A percentile compares a stretch with the other conserved stretches of the same genome.
Conservation (phyloP, 2,329 filamentous ascomycete genomes). For the Colletotrichum lindemuthianum region DNA sequence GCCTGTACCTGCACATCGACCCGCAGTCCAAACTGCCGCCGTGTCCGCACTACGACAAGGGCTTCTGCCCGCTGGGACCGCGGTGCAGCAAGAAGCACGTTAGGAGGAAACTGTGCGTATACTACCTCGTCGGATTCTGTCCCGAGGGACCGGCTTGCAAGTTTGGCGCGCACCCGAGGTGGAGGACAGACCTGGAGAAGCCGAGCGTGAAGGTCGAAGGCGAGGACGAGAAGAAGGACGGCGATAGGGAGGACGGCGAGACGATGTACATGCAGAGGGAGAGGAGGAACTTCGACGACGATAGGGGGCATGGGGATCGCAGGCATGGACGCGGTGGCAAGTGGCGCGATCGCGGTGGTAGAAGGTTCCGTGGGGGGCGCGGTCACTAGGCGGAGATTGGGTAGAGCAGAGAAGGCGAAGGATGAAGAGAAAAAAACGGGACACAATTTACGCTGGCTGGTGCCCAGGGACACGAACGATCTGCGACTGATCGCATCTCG, state of each 20-base stretch:
- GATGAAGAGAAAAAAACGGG: neutral
- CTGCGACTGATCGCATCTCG: too few species aligned
- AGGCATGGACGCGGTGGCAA: conserved; percentile 43
- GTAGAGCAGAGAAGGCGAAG: neutral
- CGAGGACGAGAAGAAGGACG: conserved; percentile 66
- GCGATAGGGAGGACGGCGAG: conserved; percentile 59
- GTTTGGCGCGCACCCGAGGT: conserved; percentile 84
- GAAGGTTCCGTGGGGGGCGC: conserved; percentile 48
- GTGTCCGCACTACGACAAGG: conserved; percentile 92
- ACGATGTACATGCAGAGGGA: conserved; percentile 41
- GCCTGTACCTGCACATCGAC: conserved; percentile 90
- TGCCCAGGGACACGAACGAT: neutral
- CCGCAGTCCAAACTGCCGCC: conserved; percentile 81
- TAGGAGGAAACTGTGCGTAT: conserved; percentile 80
- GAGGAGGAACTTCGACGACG: conserved; percentile 50
- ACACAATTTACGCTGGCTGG: neutral
- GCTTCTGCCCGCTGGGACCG: conserved; percentile 92
- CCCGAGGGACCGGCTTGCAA: conserved; percentile 81
- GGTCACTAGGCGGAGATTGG: conserved; percentile 18
- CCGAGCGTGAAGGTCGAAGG: conserved; percentile 76
- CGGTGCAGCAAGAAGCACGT: conserved; percentile 90
- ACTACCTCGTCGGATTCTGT: conserved; percentile 94
- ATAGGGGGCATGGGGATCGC: conserved; percentile 46
- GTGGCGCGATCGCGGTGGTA: conserved; percentile 44
- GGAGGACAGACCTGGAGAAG: conserved; percentile 80